Conservation (phyloP, 352 stramenopile genomes). For the Sclerospora graminicola region DNA sequence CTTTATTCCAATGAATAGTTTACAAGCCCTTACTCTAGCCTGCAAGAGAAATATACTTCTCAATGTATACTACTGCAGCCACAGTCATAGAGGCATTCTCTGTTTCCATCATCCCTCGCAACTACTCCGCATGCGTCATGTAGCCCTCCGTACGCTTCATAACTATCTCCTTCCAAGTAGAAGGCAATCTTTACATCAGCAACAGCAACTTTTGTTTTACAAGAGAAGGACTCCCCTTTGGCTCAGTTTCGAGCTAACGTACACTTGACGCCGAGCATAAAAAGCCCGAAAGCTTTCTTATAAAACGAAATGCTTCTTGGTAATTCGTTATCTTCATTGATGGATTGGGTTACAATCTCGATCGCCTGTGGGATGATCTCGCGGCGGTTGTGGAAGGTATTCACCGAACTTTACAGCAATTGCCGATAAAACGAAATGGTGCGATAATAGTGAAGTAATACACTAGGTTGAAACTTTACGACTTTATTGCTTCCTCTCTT, state of each 20-base stretch:
- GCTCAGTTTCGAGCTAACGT: conserved; percentile 15
- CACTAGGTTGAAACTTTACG: neutral
- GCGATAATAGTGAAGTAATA: conserved; percentile 1
- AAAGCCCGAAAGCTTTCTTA: conserved; percentile 85
- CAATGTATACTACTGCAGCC: conserved; percentile 41
- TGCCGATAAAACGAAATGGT: conserved; percentile 90
- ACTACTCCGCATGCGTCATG: conserved; percentile 82
- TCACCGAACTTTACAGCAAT: conserved; percentile 92
- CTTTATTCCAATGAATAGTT: conserved; percentile 22
- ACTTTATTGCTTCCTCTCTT: neutral
- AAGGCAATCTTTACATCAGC: neutral
- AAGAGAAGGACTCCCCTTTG: neutral
- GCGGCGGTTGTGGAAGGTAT: conserved; percentile 76
- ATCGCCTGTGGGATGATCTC: conserved; percentile 87
- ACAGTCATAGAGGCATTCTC: conserved; percentile 42
- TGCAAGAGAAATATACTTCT: conserved; percentile 41
- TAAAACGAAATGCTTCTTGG: conserved; percentile 80
- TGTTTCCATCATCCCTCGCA: conserved; percentile 76
- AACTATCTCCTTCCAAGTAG: conserved; percentile 63
- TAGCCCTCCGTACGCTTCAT: conserved; percentile 87
- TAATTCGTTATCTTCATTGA: conserved; percentile 87
- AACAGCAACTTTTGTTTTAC: neutral
- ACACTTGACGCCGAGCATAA: conserved; percentile 87
- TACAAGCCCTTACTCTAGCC: neutral
- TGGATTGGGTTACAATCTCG: conserved; percentile 79